Evolutionary conservation across 2,329 filamentous ascomycete genomes (phyloP), one percentile per base, ranked within the genome.

Genomic region (Epichloe gansuensis): DNA sequence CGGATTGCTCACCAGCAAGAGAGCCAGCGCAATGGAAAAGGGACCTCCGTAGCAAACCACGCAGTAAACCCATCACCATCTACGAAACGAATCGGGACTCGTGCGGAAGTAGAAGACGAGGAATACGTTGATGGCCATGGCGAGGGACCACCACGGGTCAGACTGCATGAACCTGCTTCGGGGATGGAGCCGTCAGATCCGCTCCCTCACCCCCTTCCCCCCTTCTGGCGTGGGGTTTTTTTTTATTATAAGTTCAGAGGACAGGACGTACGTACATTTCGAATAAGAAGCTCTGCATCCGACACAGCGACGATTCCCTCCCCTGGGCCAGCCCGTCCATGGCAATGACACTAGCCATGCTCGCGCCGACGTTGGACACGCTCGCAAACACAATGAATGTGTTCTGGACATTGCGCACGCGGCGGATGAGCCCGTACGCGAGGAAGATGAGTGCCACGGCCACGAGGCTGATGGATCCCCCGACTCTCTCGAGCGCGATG

Each of bases 91-190:
- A 7, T 82, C 83, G 0, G 78, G 77, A 46, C 72, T 78, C 47
- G 74, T 73, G n/a, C 75, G 71, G 57, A 75, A 75, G 66, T 80
- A 81, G 63, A 81, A 81, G 53, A 81, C 78, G 49, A 90, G 74
- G 60, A 85, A 87, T 55, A 91, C 87, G 61, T 91, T 93, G 62
- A 84, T 74, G 3, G 87, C 85, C 87, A 93, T 91, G 56, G 84
- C 84, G 51, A 89, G 77, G 0, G 85, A 86, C 85, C 83, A 89
- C 69, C 85, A 76, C 0, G 83, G 81, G 66, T 88, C 84, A 5
- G 83, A 84, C 57, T 85, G 82, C 78, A 87, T 85, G 65, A 88
- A 89, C 80, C 82, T 31, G 27, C 27, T 31, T 31, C 27, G 8
- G 27, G 27, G 9, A 31, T 31, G 27, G 27, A 31, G 27, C 27